These are phyloP conservation scores for Rhodotorula sp. DNA, from an alignment of 1,284 basidiomycete species.

Conservation along the genomic window DNA sequence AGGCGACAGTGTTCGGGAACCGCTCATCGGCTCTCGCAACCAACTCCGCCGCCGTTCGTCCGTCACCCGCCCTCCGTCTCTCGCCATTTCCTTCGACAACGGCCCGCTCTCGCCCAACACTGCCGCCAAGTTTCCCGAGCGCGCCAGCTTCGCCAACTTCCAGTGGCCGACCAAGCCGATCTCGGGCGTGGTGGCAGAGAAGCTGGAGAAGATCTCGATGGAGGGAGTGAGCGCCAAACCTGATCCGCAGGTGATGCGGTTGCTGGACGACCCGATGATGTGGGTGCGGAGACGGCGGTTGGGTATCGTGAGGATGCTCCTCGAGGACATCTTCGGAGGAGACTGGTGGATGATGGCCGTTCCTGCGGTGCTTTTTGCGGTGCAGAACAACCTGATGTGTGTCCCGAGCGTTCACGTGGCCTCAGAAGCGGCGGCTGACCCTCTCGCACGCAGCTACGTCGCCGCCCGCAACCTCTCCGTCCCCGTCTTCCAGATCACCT, in stretches of 20 bases:
- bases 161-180: conserved; percentile 34
- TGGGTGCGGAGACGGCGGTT: conserved; percentile 28
- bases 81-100: conserved; percentile 20
- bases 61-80: not conserved
- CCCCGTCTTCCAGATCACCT: conserved; percentile 50
- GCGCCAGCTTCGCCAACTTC: conserved; percentile 22
- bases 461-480: conserved; percentile 49
- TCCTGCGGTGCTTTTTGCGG: conserved; percentile 47
- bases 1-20: not conserved
- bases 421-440: not conserved
- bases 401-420: not conserved
- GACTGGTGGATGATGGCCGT: conserved; percentile 42
- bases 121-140: conserved; percentile 23
- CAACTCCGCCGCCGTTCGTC: conserved; percentile 27
- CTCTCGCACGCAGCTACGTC: conserved; percentile 38
- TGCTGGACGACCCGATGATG: conserved; percentile 29
- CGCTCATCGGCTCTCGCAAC: not conserved
- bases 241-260: conserved; percentile 17
- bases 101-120: not conserved
- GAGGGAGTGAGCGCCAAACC: conserved; percentile 7
- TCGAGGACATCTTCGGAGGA: conserved; percentile 40
- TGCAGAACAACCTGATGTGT: conserved; percentile 48
- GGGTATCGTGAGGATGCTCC: conserved; percentile 24
- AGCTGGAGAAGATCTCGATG: conserved; percentile 23
- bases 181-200: conserved; percentile 25